A percentile compares a stretch with the other conserved stretches of the same genome.
phyloP scores from a whole-genome alignment of 139 green algal species.

The Haematococcus sp. region DNA sequence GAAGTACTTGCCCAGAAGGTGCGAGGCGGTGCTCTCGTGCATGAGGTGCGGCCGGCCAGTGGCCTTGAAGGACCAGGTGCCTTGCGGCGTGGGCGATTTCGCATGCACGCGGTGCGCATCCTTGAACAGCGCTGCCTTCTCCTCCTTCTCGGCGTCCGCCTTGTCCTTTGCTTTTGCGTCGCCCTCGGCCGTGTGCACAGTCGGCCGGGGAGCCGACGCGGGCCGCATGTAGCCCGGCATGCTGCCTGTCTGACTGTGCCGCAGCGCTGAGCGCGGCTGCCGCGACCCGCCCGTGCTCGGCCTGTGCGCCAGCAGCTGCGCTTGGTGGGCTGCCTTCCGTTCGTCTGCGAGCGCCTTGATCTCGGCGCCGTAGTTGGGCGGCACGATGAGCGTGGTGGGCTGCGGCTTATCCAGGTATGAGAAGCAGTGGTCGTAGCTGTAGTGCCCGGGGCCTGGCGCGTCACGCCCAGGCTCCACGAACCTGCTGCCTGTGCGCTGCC shows the following conservation, averaged over 20 bases:
- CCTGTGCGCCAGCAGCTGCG: background rate
- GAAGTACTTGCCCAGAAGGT: background rate
- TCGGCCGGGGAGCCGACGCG: background rate
- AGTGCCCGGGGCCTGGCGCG: background rate
- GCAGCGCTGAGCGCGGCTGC: background rate
- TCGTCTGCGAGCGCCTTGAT: background rate
- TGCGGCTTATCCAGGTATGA: background rate
- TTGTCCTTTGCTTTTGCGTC: background rate
- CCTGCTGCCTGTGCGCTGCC: background rate
- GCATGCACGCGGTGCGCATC: constrained; percentile 3
- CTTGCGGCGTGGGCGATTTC: background rate
- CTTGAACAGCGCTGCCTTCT: background rate
- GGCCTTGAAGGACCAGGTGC: constrained; percentile 10
- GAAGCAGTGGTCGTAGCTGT: background rate
- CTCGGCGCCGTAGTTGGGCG: background rate
- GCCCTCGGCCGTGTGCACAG: background rate
- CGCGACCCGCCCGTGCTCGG: background rate
- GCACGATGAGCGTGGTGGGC: background rate
- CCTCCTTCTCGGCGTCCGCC: background rate
- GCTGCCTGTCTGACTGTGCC: too few relatives aligned
- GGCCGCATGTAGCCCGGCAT: too few relatives aligned
- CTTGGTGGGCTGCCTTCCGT: background rate
- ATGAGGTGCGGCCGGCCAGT: background rate
- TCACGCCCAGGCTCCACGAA: background rate
- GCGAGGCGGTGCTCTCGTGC: background rate